Conservation (phyloP, 177 flowering plant genomes). For the Vitis hybrid region DNA sequence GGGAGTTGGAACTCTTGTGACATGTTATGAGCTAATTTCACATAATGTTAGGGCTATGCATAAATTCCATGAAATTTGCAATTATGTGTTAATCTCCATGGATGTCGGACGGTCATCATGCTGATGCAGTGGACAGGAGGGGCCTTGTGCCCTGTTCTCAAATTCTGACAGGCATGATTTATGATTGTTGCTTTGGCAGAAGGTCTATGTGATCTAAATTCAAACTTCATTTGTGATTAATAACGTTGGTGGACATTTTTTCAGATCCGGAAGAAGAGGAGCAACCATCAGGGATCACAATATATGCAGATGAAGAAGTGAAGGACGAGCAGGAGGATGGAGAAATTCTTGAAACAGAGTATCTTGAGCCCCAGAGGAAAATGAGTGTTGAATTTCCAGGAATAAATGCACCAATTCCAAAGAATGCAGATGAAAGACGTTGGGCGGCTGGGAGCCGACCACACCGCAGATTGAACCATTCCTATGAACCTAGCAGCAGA, state of each 20-base stretch:
- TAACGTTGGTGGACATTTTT: not conserved
- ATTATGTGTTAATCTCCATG: too few relatives aligned
- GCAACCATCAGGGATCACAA: constrained; percentile 80
- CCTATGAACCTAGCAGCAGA: constrained; percentile 35
- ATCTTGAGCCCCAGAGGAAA: constrained; percentile 41
- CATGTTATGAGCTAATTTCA: too few relatives aligned
- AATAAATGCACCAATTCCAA: constrained; percentile 89
- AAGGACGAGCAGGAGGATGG: constrained; percentile 67
- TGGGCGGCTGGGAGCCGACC: constrained; percentile 56
- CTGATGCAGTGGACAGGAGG: too few relatives aligned
- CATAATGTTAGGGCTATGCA: too few relatives aligned
- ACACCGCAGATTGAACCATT: constrained; percentile 29
- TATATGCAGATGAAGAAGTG: constrained; percentile 59
- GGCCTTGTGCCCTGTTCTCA: too few relatives aligned
- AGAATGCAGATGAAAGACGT: constrained; percentile 65
- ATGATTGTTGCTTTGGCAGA: too few relatives aligned
- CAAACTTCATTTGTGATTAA: not conserved
- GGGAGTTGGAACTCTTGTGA: too few relatives aligned
- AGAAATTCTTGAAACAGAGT: constrained; percentile 51
- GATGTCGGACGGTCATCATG: too few relatives aligned
- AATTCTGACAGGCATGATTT: too few relatives aligned
- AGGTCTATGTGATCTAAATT: too few relatives aligned
- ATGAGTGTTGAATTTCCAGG: constrained; percentile 88
- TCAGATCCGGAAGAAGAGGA: constrained; percentile 45
- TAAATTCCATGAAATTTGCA: too few relatives aligned